phyloP scores from a whole-genome alignment of 148 eudicot species.

The Dianthus caryophyllus region DNA sequence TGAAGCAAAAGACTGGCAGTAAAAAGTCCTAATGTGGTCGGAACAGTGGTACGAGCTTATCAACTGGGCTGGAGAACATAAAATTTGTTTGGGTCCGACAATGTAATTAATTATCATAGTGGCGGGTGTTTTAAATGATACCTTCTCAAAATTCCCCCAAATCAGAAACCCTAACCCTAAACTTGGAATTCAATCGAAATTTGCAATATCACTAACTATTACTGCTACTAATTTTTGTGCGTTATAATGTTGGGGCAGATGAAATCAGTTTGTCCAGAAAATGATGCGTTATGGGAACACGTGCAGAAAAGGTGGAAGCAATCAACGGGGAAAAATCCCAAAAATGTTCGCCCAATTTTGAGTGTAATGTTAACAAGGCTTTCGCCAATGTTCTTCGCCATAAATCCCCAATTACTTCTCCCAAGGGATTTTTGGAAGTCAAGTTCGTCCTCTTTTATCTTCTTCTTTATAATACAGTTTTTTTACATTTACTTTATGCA shows the following conservation, averaged over 20 bases:
- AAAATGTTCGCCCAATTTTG: slow-evolving; percentile 43
- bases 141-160: slow-evolving; percentile 15
- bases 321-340: slow-evolving; percentile 38
- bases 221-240: background rate
- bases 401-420: slow-evolving; percentile 46
- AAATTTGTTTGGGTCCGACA: too few species aligned
- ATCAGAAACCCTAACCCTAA: background rate
- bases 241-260: slow-evolving; percentile 35
- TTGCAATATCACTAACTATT: too few species aligned
- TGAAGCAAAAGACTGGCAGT: slow-evolving; percentile 33
- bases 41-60: slow-evolving; percentile 32
- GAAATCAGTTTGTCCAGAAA: slow-evolving; percentile 48
- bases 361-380: slow-evolving; percentile 46
- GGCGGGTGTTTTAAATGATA: too few species aligned
- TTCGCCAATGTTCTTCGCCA: slow-evolving; percentile 43
- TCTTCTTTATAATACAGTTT: too few species aligned
- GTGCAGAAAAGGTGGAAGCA: slow-evolving; percentile 52
- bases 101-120: too few species aligned
- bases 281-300: slow-evolving; percentile 44
- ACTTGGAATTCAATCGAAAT: background rate
- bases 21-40: slow-evolving; percentile 27
- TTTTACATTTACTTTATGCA: too few species aligned
- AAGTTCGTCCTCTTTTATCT: slow-evolving; percentile 51
- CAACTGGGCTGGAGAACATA: too few species aligned
- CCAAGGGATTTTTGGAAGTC: slow-evolving; percentile 54